Evolutionary conservation across 2,329 filamentous ascomycete species (phyloP).

Genomic region (Diaporthe capsici): DNA sequence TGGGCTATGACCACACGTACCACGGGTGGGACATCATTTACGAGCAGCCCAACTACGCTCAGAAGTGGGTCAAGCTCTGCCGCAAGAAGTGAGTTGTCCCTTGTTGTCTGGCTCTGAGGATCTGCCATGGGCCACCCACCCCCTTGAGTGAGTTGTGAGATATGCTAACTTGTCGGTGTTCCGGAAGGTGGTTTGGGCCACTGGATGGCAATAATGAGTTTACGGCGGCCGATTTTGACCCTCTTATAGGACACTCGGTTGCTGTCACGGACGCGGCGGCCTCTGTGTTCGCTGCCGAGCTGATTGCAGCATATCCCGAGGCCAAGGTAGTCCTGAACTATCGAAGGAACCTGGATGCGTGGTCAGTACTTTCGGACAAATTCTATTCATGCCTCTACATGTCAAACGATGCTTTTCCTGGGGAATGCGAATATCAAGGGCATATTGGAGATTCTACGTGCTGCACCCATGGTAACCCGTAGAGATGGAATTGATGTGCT

Average conservation of each 20-base stretch:
- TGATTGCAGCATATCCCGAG: constrained; percentile 62
- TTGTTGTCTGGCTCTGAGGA: too few species aligned
- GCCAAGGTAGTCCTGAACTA: constrained; percentile 62
- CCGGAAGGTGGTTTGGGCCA: constrained; percentile 41
- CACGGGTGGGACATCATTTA: constrained; percentile 54
- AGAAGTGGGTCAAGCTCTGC: constrained; percentile 46
- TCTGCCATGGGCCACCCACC: neutral
- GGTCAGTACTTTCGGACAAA: constrained; percentile 36
- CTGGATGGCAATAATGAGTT: constrained; percentile 41
- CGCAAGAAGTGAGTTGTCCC: constrained; percentile 47
- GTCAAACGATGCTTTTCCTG: too few species aligned
- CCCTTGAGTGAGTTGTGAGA: neutral
- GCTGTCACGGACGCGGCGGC: constrained; percentile 60
- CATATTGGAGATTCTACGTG: neutral
- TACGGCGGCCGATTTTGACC: constrained; percentile 48
- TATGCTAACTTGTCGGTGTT: neutral
- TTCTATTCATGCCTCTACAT: neutral
- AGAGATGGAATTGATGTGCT: neutral
- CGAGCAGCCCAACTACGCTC: constrained; percentile 46
- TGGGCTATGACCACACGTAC: constrained; percentile 53
- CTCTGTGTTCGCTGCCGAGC: constrained; percentile 56
- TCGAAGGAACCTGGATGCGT: constrained; percentile 54
- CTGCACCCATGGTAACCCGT: too few species aligned
- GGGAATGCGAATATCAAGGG: too few species aligned
- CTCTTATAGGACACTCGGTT: constrained; percentile 47